A percentile compares a stretch with the other conserved stretches of the same genome.
These are phyloP conservation scores for Fusarium decemcellulare DNA, from an alignment of 2,329 filamentous ascomycete species.

Conservation along the genomic window DNA sequence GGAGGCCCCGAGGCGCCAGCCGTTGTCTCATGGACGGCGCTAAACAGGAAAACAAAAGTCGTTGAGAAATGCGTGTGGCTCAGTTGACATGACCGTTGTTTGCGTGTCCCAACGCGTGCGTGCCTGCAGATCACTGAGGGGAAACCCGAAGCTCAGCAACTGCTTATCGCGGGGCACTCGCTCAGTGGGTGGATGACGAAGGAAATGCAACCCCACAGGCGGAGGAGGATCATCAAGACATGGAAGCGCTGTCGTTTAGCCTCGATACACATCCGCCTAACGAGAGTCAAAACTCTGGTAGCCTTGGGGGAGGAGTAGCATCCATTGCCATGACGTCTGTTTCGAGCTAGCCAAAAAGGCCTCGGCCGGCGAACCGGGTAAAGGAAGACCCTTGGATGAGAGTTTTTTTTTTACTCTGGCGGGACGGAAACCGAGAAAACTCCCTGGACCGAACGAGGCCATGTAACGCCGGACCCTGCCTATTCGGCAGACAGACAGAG, in stretches of 20 bases:
- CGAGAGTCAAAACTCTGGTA: slow-evolving; percentile 14
- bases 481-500: slow-evolving; percentile 16
- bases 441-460: slow-evolving; percentile 5
- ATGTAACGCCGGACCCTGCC: slow-evolving; percentile 7
- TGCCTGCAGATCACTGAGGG: slow-evolving; percentile 45
- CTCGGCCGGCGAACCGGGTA: slow-evolving; percentile 3
- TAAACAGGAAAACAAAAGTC: neutral
- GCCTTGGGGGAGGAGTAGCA: neutral
- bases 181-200: slow-evolving; percentile 27
- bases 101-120: slow-evolving; percentile 24
- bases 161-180: slow-evolving; percentile 36
- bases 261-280: slow-evolving; percentile 8
- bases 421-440: slow-evolving; percentile 20
- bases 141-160: slow-evolving; percentile 19
- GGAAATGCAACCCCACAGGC: slow-evolving; percentile 30
- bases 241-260: slow-evolving; percentile 19
- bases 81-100: slow-evolving; percentile 17
- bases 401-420: neutral
- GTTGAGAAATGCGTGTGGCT: slow-evolving; percentile 23
- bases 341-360: neutral
- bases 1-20: neutral
- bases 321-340: too few relatives aligned
- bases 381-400: slow-evolving; percentile 11
- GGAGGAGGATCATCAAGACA: slow-evolving; percentile 15
- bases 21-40: slow-evolving; percentile 5